A percentile compares a stretch with the other conserved stretches of the same genome.
These are phyloP conservation scores for Stachybotrys echinatus DNA, from an alignment of 2,329 filamentous ascomycete genomes.

Conservation along the genomic window DNA sequence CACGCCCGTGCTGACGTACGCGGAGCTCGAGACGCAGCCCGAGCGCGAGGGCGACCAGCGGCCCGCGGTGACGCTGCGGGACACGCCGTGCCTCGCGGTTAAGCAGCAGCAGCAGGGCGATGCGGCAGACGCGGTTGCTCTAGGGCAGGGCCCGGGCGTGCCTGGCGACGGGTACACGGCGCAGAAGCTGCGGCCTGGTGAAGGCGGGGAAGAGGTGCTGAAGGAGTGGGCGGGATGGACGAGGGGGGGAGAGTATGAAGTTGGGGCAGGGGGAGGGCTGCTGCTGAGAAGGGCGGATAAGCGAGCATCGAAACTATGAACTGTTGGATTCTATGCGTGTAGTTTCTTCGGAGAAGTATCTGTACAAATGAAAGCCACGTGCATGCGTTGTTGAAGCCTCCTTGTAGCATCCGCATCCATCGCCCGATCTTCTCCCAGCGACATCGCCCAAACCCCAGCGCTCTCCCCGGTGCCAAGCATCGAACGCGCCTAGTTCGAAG, in stretches of 20 bases:
- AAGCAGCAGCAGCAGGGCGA: slow-evolving; percentile 33
- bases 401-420: no score
- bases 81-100: slow-evolving; percentile 64
- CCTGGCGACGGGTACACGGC: slow-evolving; percentile 64
- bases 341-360: no score
- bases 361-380: no score
- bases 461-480: no score
- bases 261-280: slow-evolving; percentile 57
- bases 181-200: slow-evolving; percentile 55
- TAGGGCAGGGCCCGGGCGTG: slow-evolving; percentile 61
- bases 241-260: slow-evolving; percentile 64
- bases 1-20: slow-evolving; percentile 76
- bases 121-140: slow-evolving; percentile 21
- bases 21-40: slow-evolving; percentile 55
- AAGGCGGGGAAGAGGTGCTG: slow-evolving; percentile 67
- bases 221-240: slow-evolving; percentile 73
- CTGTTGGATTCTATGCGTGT: neutral
- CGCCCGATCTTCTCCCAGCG: no score
- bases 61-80: slow-evolving; percentile 62
- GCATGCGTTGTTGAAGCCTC: no score
- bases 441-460: no score
- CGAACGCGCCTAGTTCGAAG: no score
- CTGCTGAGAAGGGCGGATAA: slow-evolving; percentile 42
- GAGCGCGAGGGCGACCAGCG: slow-evolving; percentile 63
- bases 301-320: slow-evolving; percentile 30